phyloP scores from a whole-genome alignment of 768 basidiomycete species.

The Suillus spraguei region DNA sequence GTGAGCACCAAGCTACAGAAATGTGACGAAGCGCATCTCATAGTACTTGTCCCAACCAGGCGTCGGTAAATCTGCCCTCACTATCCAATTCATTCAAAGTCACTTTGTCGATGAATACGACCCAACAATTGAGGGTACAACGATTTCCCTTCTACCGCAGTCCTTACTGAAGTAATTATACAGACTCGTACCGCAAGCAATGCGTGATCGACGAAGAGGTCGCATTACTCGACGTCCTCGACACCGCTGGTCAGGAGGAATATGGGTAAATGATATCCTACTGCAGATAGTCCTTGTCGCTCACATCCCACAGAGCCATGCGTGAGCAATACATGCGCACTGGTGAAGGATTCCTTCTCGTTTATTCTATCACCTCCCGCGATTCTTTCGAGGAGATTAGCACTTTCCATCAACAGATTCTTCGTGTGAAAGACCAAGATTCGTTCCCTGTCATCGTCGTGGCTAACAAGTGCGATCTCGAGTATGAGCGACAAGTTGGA shows the following conservation, averaged over 20 bases:
- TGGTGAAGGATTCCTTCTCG: slow-evolving; percentile 96
- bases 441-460: slow-evolving; percentile 94
- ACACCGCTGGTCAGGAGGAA: slow-evolving; percentile 98
- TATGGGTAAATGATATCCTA: slow-evolving; percentile 72
- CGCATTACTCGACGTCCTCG: slow-evolving; percentile 94
- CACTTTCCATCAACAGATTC: slow-evolving; percentile 94
- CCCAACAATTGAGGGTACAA: slow-evolving; percentile 88
- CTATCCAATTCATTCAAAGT: slow-evolving; percentile 97
- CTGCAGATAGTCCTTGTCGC: slow-evolving; percentile 12
- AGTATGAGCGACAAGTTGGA: slow-evolving; percentile 95
- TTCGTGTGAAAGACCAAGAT: slow-evolving; percentile 96
- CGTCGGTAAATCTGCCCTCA: slow-evolving; percentile 85
- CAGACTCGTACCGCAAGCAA: slow-evolving; percentile 97
- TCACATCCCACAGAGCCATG: slow-evolving; percentile 72
- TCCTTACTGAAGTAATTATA: slow-evolving; percentile 5
- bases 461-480: slow-evolving; percentile 97
- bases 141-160: neutral
- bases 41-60: slow-evolving; percentile 23
- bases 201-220: slow-evolving; percentile 98
- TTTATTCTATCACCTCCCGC: slow-evolving; percentile 97
- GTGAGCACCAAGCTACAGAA: slow-evolving; percentile 45
- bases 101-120: slow-evolving; percentile 94
- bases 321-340: slow-evolving; percentile 99
- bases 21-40: neutral
- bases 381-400: slow-evolving; percentile 97